Evolutionary conservation across 1,284 basidiomycete species (phyloP), one percentile per base, ranked within the genome.

Genomic region (Leccinum variabile): DNA sequence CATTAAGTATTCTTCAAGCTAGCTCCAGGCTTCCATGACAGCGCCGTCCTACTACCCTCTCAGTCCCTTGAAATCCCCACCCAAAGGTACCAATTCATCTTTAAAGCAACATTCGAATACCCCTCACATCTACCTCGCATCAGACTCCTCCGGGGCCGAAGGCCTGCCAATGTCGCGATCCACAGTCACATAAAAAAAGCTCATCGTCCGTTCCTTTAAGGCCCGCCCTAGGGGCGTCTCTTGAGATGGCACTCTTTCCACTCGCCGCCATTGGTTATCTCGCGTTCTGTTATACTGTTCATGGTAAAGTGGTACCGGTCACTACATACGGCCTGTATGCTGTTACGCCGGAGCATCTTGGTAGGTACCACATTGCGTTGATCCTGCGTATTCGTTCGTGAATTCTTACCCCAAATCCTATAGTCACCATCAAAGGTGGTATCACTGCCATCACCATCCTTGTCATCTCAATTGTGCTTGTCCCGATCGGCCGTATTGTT

Each of bases 361-460:
- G 70, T 71, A 49, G 33, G 71, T 62, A 2, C 2, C 16, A 7
- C 37, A 16, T 52, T 7, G 10, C 8, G 46, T 60, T 9, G 1
- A 2, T 53, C n/a, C 46, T 13, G 10, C 16, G 1, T 32, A 10
- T 37, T 30, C 9, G 2, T 53, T 44, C 9, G 2, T 28, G 35
- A 16, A 32, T 30, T 6, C 4, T 59, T 30, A 50, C 16, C 28
- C 7, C n/a, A 9, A 22, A 57, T 63, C 6, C 5, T 44, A 39
- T 49, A 69, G 71, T 66, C n/a, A 56, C 62, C 5, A 73, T 69
- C 60, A 73, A 73, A 56, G 70, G 70, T 59, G 69, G 66, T 16
- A 63, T 74, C 49, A 73, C 71, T 9, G 58, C 72, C 1, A 63
- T 73, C n/a, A 75, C 65, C 18, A 75, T 73, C 44, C 63, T 75